Evolutionary conservation across 208 protist species (phyloP).

Genomic region (Leishmania arabica): DNA sequence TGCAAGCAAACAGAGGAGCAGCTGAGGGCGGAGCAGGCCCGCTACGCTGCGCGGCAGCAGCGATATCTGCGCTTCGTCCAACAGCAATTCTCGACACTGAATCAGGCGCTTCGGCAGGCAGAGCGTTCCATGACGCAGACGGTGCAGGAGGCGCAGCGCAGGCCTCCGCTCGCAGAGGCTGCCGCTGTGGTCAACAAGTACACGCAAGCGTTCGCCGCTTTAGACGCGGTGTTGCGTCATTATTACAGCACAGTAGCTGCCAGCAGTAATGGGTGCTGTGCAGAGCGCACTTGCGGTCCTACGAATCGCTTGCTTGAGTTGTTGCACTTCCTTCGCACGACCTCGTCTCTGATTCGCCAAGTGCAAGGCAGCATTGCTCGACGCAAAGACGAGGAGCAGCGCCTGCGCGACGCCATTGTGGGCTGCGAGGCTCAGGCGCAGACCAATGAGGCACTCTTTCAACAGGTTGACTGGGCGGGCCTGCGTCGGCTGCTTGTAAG

Average conservation of each 20-base stretch:
- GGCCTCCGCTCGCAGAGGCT: conserved; percentile 44
- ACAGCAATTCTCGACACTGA: conserved; percentile 38
- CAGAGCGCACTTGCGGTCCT: neutral
- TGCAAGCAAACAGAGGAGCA: conserved; percentile 38
- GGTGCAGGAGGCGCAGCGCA: conserved; percentile 22
- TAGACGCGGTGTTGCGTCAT: conserved; percentile 35
- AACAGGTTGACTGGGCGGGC: conserved; percentile 25
- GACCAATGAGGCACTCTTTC: conserved; percentile 3
- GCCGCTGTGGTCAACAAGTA: conserved; percentile 41
- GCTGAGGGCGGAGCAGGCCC: conserved; percentile 39
- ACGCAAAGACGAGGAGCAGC: conserved; percentile 29
- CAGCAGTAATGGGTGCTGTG: neutral
- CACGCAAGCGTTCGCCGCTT: conserved; percentile 31
- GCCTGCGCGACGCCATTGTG: conserved; percentile 21
- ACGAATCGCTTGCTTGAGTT: conserved; percentile 11
- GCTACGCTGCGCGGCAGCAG: conserved; percentile 21
- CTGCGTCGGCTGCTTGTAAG: conserved; percentile 27
- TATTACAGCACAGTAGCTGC: conserved; percentile 24
- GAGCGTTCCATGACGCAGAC: conserved; percentile 30
- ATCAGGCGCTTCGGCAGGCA: conserved; percentile 31
- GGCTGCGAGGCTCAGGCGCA: conserved; percentile 9
- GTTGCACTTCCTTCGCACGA: conserved; percentile 25
- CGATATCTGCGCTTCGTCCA: conserved; percentile 28
- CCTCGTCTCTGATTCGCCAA: conserved; percentile 11
- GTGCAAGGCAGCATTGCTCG: conserved; percentile 22